phyloP scores from a whole-genome alignment of 1,284 basidiomycete genomes.

The Porodaedalea pini region DNA sequence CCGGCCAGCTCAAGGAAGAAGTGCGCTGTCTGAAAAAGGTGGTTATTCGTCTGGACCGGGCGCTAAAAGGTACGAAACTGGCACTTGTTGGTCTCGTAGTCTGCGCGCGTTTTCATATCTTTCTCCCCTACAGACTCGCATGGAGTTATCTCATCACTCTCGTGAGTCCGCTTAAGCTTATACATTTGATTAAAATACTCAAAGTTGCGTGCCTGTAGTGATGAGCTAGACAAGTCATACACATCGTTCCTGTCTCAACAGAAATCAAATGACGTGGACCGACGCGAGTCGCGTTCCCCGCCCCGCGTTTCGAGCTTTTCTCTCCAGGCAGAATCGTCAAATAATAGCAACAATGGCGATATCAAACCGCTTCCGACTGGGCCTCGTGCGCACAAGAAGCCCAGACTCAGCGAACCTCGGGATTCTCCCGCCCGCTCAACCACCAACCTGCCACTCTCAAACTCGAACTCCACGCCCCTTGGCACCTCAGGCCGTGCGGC shows the following conservation, averaged over 20 bases:
- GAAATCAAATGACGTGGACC: constrained; percentile 34
- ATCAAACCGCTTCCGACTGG: constrained; percentile 67
- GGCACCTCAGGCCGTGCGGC: not conserved
- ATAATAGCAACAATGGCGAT: constrained; percentile 35
- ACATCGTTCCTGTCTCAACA: constrained; percentile 49
- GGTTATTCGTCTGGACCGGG: constrained; percentile 63
- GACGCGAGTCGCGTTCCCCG: constrained; percentile 38
- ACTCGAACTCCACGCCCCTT: constrained; percentile 12
- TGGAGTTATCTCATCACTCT: constrained; percentile 59
- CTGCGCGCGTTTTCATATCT: constrained; percentile 11
- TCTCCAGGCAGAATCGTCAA: constrained; percentile 35
- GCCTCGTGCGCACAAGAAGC: constrained; percentile 73
- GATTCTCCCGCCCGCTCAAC: constrained; percentile 38
- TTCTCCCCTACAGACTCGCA: constrained; percentile 58
- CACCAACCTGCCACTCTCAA: constrained; percentile 4
- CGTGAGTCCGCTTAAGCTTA: constrained; percentile 46
- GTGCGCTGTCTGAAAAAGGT: constrained; percentile 62
- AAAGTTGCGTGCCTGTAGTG: constrained; percentile 25
- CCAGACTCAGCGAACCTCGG: constrained; percentile 58
- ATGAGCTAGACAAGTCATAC: constrained; percentile 70
- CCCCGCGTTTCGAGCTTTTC: constrained; percentile 24
- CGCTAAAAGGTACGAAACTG: constrained; percentile 59
- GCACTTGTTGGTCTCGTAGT: not conserved
- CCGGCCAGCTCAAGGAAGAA: constrained; percentile 74
- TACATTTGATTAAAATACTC: not conserved